These are phyloP conservation scores for Podospora sp. DNA, from an alignment of 495 filamentous ascomycete genomes.

Conservation along the genomic window DNA sequence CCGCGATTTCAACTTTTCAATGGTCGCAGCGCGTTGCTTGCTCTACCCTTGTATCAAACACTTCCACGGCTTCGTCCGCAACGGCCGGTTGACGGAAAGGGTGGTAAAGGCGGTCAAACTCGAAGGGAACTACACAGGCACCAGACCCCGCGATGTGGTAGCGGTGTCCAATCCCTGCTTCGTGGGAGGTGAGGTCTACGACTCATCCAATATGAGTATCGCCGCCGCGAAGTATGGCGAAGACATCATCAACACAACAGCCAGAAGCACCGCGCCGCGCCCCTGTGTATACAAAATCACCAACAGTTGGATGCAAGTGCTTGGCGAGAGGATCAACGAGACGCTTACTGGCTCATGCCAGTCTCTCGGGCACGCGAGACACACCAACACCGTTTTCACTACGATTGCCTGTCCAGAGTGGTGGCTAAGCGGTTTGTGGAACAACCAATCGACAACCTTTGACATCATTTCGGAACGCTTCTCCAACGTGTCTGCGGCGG, in stretches of 20 bases:
- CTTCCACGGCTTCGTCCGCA: not conserved
- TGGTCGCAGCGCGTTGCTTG: not conserved
- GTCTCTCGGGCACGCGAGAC: not conserved
- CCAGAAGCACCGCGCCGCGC: not conserved
- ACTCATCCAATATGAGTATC: conserved; percentile 9
- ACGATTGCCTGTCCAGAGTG: not conserved
- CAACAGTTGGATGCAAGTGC: not conserved
- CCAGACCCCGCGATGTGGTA: not conserved
- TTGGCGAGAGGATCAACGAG: not conserved
- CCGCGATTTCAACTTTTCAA: conserved; percentile 1
- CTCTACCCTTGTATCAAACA: conserved; percentile 10
- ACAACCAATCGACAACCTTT: conserved; percentile 4
- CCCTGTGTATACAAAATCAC: not conserved
- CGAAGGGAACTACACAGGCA: not conserved
- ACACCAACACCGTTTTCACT: not conserved
- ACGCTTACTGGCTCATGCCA: not conserved
- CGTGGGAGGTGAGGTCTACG: not conserved
- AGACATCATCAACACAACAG: not conserved
- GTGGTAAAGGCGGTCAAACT: not conserved
- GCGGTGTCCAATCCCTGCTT: not conserved
- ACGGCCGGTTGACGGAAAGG: not conserved
- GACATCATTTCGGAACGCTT: not conserved
- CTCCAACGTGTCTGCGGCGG: not conserved
- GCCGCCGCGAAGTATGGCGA: not conserved
- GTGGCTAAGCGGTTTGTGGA: conserved; percentile 10